These are phyloP conservation scores for Pichia cabralensis DNA, from an alignment of 805 yeast species.

Conservation along the genomic window DNA sequence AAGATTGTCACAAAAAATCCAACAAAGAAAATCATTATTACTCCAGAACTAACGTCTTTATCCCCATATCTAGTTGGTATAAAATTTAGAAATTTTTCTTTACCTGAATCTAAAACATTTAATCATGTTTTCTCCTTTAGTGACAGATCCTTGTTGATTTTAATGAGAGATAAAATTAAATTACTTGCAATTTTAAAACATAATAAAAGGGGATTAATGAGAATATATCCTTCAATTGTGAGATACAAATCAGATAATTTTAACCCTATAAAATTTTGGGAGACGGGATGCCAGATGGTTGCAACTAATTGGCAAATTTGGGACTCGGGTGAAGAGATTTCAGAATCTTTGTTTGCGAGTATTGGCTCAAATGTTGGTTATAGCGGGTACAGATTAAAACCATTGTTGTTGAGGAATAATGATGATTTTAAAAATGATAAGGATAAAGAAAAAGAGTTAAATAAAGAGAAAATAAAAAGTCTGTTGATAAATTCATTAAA, in stretches of 20 bases:
- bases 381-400: conserved; percentile 77
- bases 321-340: conserved; percentile 82
- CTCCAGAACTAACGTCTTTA: conserved; percentile 41
- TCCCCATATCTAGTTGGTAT: conserved; percentile 70
- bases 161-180: conserved; percentile 54
- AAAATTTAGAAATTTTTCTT: conserved; percentile 71
- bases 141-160: conserved; percentile 55
- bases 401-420: conserved; percentile 26
- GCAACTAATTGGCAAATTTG: conserved; percentile 96
- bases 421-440: background rate
- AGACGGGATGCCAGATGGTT: conserved; percentile 82
- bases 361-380: conserved; percentile 29
- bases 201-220: conserved; percentile 62
- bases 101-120: conserved; percentile 72
- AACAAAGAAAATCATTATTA: conserved; percentile 20
- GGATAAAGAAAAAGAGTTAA: background rate
- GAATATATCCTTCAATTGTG: conserved; percentile 80
- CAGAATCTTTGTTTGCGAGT: conserved; percentile 65
- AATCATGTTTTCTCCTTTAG: conserved; percentile 84
- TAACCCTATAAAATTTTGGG: conserved; percentile 74
- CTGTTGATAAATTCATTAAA: conserved; percentile 4
- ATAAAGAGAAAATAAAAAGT: background rate
- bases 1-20: conserved; percentile 16
- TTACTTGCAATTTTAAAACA: conserved; percentile 57
- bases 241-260: conserved; percentile 75